Evolutionary conservation across 805 yeast species (phyloP).

Genomic region (Kodamaea kaohsiungensis): DNA sequence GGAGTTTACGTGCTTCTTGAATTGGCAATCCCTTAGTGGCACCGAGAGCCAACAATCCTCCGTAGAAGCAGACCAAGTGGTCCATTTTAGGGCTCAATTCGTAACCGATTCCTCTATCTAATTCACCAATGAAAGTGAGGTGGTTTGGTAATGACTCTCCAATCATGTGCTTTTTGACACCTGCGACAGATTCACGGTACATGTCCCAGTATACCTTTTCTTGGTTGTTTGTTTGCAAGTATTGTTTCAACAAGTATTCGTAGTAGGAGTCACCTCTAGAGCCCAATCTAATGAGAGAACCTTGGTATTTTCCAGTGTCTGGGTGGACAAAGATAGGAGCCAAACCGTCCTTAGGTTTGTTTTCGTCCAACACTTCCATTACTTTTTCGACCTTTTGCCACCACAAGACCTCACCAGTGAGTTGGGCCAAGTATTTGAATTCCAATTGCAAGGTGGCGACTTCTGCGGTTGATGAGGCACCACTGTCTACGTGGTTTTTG

Average conservation of each 20-base stretch:
- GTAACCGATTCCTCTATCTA: slow-evolving; percentile 65
- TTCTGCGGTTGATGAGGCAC: slow-evolving; percentile 88
- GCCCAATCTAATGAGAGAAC: slow-evolving; percentile 72
- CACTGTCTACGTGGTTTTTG: slow-evolving; percentile 62
- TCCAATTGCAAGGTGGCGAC: slow-evolving; percentile 86
- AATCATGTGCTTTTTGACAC: slow-evolving; percentile 70
- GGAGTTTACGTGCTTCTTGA: slow-evolving; percentile 52
- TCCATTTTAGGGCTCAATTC: slow-evolving; percentile 77
- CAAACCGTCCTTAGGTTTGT: slow-evolving; percentile 68
- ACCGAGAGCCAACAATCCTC: slow-evolving; percentile 85
- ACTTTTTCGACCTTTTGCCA: slow-evolving; percentile 81
- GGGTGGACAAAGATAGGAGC: slow-evolving; percentile 83
- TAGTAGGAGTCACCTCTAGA: slow-evolving; percentile 93
- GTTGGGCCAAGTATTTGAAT: slow-evolving; percentile 73
- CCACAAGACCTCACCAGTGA: slow-evolving; percentile 76
- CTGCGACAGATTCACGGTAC: slow-evolving; percentile 76
- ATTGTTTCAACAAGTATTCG: slow-evolving; percentile 85
- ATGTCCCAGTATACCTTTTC: slow-evolving; percentile 65
- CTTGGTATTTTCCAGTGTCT: slow-evolving; percentile 67
- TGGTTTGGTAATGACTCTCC: slow-evolving; percentile 60
- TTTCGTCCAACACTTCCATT: slow-evolving; percentile 66
- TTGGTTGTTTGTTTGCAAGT: slow-evolving; percentile 67
- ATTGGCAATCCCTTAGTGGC: slow-evolving; percentile 75
- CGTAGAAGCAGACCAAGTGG: slow-evolving; percentile 88
- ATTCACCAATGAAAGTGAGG: slow-evolving; percentile 74